These are phyloP conservation scores for Hylodesmum podocarpum DNA, from an alignment of 306 rosid species.

Conservation along the genomic window DNA sequence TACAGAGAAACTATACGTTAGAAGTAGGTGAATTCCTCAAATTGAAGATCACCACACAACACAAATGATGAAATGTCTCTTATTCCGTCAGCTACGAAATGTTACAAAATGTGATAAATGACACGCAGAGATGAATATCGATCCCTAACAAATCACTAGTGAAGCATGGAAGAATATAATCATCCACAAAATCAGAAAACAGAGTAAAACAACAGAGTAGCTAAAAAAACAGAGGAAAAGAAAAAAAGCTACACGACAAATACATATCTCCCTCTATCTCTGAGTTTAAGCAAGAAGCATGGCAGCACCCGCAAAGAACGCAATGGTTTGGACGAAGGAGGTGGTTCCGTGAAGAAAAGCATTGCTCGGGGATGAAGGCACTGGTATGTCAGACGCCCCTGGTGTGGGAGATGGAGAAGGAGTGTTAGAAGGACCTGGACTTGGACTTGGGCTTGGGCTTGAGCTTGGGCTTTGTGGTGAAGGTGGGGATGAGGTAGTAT, in stretches of 20 bases:
- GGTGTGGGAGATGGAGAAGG: conserved; percentile 13
- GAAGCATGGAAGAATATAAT: too few relatives aligned
- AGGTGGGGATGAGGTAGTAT: background rate
- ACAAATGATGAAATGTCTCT: conserved; percentile 16
- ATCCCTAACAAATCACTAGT: too few relatives aligned
- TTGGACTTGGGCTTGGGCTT: conserved; percentile 1
- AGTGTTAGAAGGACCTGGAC: background rate
- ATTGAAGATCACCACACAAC: background rate
- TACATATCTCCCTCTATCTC: too few relatives aligned
- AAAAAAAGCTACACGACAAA: too few relatives aligned
- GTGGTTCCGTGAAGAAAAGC: conserved; percentile 39
- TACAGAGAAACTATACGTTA: too few relatives aligned
- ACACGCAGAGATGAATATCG: background rate
- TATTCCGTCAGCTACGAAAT: conserved; percentile 40
- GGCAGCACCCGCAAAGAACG: conserved; percentile 43
- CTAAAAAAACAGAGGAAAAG: too few relatives aligned
- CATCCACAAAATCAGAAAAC: too few relatives aligned
- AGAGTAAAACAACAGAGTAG: too few relatives aligned
- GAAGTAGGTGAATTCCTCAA: too few relatives aligned
- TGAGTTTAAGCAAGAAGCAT: conserved; percentile 23
- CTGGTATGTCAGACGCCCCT: conserved; percentile 4
- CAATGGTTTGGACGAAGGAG: conserved; percentile 32
- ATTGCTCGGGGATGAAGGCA: background rate
- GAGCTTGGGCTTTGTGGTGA: too few relatives aligned
- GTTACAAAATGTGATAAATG: conserved; percentile 32